Base-by-base conservation (phyloP, 208 protist genomes). In the Crithidia sp. region DNA sequence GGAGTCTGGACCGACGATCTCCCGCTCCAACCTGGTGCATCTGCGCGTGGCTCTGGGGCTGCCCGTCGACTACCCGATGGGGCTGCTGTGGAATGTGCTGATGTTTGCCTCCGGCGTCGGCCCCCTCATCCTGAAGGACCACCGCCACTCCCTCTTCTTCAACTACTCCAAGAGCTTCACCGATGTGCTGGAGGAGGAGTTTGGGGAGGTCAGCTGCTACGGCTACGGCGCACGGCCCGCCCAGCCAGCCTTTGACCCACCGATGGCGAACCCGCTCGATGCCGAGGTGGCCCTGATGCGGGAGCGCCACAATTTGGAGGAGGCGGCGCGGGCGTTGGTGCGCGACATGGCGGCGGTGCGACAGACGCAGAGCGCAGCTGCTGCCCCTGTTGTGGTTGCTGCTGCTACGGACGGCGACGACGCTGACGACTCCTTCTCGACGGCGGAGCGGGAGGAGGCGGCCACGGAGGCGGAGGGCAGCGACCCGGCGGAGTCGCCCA, bases 21-120 rank as follows among this genome's bases (percentile, higher is more conserved):
- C 73, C 4, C 52, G 75, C n/a, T 67, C 79, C 17, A 79, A 79
- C 17, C 78, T 93, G 49, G 13, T 79, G 7, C 62, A 54, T 13
- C 71, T 93, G 6, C 82, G 81, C 16, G 59, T 50, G 2, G 65
- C 82, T 0, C 80, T 95, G 5, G 87, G 87, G 0, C 79, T 95
- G n/a, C 66, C 74, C 0, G 39, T 40, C 7, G 49, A 56, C 36
- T 93, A 88, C 74, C 82, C 88, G 12, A 85, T 90, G 69, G 68
- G 72, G 40, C 76, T 93, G 49, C 77, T 95, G 16, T 95, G 90
- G 88, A 95, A 95, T 47, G 80, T 86, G n/a, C 68, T 91, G 43
- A 70, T 91, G 72, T 80, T 83, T 36, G 86, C 86, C 28, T 73
- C 82, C 12, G 86, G 83, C 5, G 63, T 89, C 0, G 87, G 82